Evolutionary conservation across 192 early-diverging fungal species (phyloP).

Genomic region (Bifiguratus adelaidae): DNA sequence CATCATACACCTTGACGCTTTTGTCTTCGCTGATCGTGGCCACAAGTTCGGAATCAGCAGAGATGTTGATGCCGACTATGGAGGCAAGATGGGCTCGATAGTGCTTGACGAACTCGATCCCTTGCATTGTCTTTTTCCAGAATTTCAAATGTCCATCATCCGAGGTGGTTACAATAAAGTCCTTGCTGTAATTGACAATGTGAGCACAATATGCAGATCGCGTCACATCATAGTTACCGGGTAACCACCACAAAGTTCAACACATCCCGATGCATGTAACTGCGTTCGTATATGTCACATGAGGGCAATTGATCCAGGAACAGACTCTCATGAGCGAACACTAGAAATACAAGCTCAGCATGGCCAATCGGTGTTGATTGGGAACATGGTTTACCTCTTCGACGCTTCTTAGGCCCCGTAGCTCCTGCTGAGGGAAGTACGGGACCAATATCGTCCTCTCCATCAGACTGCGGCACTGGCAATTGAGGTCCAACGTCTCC

Average conservation of each 20-base stretch:
- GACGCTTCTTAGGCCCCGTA: not conserved
- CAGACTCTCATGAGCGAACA: conserved; percentile 56
- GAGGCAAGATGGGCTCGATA: conserved; percentile 75
- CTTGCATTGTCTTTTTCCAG: conserved; percentile 90
- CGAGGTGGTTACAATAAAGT: conserved; percentile 92
- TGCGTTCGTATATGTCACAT: conserved; percentile 86
- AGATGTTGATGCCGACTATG: conserved; percentile 44
- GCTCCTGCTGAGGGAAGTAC: not conserved
- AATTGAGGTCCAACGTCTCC: too few relatives aligned
- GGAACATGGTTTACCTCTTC: not conserved
- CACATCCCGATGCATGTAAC: conserved; percentile 92
- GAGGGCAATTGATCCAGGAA: conserved; percentile 77
- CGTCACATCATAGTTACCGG: conserved; percentile 24
- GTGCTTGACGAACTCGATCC: conserved; percentile 98
- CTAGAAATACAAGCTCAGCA: conserved; percentile 7
- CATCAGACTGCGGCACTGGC: not conserved
- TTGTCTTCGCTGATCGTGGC: conserved; percentile 79
- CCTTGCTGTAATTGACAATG: conserved; percentile 37
- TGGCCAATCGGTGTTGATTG: not conserved
- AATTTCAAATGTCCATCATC: conserved; percentile 97
- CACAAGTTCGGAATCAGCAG: conserved; percentile 68
- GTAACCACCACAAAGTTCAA: conserved; percentile 72
- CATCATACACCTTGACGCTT: conserved; percentile 88
- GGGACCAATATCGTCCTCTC: not conserved
- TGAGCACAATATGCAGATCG: not conserved